Conservation (phyloP, 2,329 filamentous ascomycete species). For the Colletotrichum eremochloae region DNA sequence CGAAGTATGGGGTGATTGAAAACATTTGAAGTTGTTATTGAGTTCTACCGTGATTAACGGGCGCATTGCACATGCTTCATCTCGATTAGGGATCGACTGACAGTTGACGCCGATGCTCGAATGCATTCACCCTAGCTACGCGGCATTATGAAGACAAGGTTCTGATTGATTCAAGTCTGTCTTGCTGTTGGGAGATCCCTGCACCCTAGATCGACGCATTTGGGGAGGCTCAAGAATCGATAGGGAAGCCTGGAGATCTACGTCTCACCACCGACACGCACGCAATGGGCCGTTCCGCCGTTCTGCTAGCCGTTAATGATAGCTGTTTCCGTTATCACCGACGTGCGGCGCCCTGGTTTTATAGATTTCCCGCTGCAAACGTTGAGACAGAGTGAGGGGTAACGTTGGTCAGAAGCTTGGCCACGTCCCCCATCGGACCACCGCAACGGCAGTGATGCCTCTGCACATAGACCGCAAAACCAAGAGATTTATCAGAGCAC, state of each 20-base stretch:
- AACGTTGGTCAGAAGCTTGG: not conserved
- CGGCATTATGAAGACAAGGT: too few species aligned
- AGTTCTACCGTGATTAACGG: not conserved
- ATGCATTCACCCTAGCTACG: not conserved
- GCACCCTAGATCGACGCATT: not conserved
- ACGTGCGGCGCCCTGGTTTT: not conserved
- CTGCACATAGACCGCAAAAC: not conserved
- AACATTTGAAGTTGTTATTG: not conserved
- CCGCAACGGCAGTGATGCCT: not conserved
- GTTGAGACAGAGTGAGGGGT: not conserved
- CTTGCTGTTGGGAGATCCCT: too few species aligned
- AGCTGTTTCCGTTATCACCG: too few species aligned
- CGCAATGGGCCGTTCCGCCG: not conserved
- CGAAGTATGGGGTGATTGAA: not conserved
- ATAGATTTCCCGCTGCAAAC: not conserved
- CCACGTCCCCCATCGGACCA: not conserved
- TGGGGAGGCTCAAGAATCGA: not conserved
- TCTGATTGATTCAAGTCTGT: not conserved
- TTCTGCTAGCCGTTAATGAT: not conserved
- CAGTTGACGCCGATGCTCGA: not conserved
- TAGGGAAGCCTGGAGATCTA: not conserved
- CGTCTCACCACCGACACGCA: constrained; percentile 2
- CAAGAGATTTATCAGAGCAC: not conserved
- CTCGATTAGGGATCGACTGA: not conserved
- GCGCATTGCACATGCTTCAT: not conserved